Evolutionary conservation across 768 basidiomycete genomes (phyloP), one percentile per base, ranked within the genome.

Genomic region (Macrolepiota albuminosa): DNA sequence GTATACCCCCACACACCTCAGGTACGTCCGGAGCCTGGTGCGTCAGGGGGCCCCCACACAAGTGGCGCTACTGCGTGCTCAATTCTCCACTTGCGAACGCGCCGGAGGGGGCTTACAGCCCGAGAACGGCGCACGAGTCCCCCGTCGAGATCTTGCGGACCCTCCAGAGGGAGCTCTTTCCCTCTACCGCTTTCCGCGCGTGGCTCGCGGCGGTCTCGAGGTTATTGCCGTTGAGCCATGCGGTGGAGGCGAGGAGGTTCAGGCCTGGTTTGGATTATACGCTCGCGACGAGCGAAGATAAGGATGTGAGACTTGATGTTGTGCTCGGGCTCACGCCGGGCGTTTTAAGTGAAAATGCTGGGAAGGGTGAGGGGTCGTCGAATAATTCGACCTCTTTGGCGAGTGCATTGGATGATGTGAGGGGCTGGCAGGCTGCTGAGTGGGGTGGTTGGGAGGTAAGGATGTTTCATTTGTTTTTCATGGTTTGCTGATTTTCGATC

Each of bases 361-460:
- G 73, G 62, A 70, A 68, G 48, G 71, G 72, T 66, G 68, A 56
- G 46, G 45, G 50, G 37, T 69, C 67, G 3, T 58, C 71, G 65
- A 69, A 58, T 65, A 71, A 51, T 33, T 64, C 73, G 68, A 57
- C 39, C 16, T 53, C 72, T 59, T 16, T 62, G 33, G 69, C 66
- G 2, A 66, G 72, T 64, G 66, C 70, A 62, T 62, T 62, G 55
- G 72, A 68, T 40, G 69, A 75, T 46, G 66, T 69, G 31, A 70
- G 69, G 33, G 85, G 84, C 14, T 91, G 91, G 91, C 79, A 84
- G 68, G 78, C 78, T 16, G 88, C 88, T 11, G 85, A 85, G 63
- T 92, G 87, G 84, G 96, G 96, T 50, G 96, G 92, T 18, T 98
- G 95, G 95, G 95, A 98, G 82, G 92, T 91, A 60, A 50, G 81